These are phyloP conservation scores for Penicillium pancosmium DNA, from an alignment of 495 filamentous ascomycete species.

Conservation along the genomic window DNA sequence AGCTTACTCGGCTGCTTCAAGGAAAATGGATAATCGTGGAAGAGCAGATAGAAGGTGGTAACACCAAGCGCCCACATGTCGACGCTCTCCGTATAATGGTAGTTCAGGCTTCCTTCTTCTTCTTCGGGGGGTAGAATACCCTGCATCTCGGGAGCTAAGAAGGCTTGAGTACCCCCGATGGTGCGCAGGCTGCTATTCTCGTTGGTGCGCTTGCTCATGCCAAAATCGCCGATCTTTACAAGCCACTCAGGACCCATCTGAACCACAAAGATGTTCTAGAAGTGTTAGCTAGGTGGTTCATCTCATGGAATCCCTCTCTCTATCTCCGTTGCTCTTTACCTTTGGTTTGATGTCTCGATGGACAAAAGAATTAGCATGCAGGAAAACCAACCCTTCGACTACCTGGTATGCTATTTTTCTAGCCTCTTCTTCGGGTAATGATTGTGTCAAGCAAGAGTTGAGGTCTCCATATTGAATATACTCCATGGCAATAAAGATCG, in stretches of 20 bases:
- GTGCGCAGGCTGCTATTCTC: not conserved
- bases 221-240: conserved; percentile 38
- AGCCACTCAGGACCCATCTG: conserved; percentile 27
- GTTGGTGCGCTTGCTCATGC: conserved; percentile 24
- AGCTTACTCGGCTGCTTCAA: not conserved
- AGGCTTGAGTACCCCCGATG: not conserved
- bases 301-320: no score
- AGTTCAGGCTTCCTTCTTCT: not conserved
- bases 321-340: conserved; percentile 13
- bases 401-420: conserved; percentile 42
- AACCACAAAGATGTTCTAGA: conserved; percentile 19
- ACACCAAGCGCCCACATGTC: conserved; percentile 17
- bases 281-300: no score
- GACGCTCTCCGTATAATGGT: conserved; percentile 6
- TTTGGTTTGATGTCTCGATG: conserved; percentile 56
- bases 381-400: conserved; percentile 40
- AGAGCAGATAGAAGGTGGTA: conserved; percentile 8
- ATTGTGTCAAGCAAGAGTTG: conserved; percentile 9
- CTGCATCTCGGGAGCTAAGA: conserved; percentile 9
- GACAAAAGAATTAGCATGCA: conserved; percentile 48
- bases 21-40: conserved; percentile 8
- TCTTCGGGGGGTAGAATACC: not conserved
- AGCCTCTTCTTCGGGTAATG: conserved; percentile 39
- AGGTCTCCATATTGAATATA: conserved; percentile 30
- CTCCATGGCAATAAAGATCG: conserved; percentile 24